Conservation (phyloP, 345 rosid species). For the Citropsis articulata region DNA sequence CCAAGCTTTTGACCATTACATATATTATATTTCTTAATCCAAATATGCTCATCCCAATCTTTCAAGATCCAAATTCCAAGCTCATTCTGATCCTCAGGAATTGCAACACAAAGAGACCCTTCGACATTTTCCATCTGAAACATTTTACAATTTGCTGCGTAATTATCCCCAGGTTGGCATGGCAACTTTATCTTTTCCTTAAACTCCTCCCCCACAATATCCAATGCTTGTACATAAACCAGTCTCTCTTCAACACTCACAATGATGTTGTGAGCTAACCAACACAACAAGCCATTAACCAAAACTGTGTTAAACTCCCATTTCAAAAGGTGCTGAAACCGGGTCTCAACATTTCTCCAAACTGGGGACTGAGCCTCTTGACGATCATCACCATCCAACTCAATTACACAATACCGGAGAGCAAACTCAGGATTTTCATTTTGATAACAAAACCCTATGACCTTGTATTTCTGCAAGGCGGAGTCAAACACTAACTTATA, state of each 20-base stretch:
- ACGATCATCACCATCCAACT: not conserved
- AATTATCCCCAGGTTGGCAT: not conserved
- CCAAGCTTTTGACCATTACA: not conserved
- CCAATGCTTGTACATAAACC: not conserved
- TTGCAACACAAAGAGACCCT: not conserved
- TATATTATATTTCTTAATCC: constrained; percentile 4
- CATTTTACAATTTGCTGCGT: not conserved
- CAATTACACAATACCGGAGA: not conserved
- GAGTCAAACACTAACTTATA: constrained; percentile 7
- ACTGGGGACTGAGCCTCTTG: not conserved
- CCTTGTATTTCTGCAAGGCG: not conserved
- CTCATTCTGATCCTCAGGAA: not conserved
- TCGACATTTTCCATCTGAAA: constrained; percentile 3
- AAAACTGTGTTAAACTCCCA: not conserved
- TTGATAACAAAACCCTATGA: not conserved
- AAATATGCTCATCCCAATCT: not conserved
- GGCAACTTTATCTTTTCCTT: not conserved
- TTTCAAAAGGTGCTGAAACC: not conserved
- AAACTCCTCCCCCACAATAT: not conserved
- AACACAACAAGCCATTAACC: not conserved
- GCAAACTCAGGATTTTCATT: not conserved
- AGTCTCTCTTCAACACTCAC: not conserved
- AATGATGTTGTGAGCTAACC: not conserved
- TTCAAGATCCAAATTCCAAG: constrained; percentile 1
- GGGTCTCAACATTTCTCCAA: not conserved